Evolutionary conservation across 768 basidiomycete genomes (phyloP).

Genomic region (Mycena latifolia): DNA sequence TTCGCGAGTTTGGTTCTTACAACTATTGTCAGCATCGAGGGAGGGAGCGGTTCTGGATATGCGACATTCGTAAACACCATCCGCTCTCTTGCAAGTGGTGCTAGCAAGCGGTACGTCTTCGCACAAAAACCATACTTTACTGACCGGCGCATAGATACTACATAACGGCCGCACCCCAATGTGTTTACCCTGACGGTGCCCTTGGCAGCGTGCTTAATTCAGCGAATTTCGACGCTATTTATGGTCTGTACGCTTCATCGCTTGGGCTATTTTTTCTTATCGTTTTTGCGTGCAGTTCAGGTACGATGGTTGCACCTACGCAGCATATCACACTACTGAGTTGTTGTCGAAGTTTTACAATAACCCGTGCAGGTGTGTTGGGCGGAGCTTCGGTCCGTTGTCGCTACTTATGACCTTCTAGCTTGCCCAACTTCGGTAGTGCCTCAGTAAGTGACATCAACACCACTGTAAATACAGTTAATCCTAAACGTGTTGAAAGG

Average conservation of each 20-base stretch:
- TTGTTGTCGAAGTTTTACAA: constrained; percentile 66
- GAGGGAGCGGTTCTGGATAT: constrained; percentile 65
- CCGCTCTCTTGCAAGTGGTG: constrained; percentile 61
- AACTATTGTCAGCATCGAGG: constrained; percentile 60
- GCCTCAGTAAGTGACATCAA: constrained; percentile 56
- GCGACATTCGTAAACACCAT: constrained; percentile 68
- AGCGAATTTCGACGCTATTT: constrained; percentile 78
- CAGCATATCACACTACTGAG: background rate
- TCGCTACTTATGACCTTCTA: background rate
- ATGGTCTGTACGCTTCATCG: constrained; percentile 51
- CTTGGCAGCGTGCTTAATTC: constrained; percentile 70
- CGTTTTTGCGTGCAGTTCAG: background rate
- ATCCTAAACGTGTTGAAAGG: constrained; percentile 47
- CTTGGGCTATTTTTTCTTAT: background rate
- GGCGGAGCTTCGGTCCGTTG: constrained; percentile 37
- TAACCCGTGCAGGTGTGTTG: constrained; percentile 50
- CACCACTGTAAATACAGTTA: constrained; percentile 9
- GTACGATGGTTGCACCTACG: background rate
- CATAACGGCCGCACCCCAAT: constrained; percentile 74
- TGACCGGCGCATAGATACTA: constrained; percentile 62
- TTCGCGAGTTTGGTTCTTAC: background rate
- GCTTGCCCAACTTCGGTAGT: constrained; percentile 57
- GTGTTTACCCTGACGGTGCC: constrained; percentile 77
- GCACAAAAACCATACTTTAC: background rate
- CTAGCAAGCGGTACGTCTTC: constrained; percentile 62